These are phyloP conservation scores for Termitomyces sp. DNA, from an alignment of 768 basidiomycete species.

Conservation along the genomic window DNA sequence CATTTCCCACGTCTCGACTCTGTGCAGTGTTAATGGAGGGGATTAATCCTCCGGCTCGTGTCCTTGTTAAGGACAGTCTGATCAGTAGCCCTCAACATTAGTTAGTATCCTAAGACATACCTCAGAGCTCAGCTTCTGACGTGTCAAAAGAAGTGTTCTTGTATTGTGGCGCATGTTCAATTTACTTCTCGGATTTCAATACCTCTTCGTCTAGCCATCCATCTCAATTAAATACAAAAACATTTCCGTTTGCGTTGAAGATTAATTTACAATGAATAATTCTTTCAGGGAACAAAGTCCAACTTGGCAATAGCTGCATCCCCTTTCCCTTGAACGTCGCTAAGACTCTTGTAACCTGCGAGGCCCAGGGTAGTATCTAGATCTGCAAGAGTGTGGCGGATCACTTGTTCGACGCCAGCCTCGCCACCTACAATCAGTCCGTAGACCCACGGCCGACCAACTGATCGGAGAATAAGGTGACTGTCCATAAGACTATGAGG, in stretches of 20 bases:
- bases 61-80: not conserved
- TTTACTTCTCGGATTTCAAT: not conserved
- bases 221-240: not conserved
- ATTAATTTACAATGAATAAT: not conserved
- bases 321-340: conserved; percentile 62
- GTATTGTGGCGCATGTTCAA: not conserved
- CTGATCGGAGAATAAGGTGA: conserved; percentile 29
- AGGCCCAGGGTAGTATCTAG: conserved; percentile 64
- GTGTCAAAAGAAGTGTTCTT: too few species aligned
- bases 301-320: conserved; percentile 49
- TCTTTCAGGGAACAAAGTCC: conserved; percentile 26
- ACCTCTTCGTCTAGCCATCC: not conserved
- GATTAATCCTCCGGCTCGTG: not conserved
- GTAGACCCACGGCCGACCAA: conserved; percentile 76
- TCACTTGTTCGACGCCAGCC: conserved; percentile 72
- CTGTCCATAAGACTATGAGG: conserved; percentile 1
- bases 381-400: conserved; percentile 67
- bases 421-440: conserved; percentile 70
- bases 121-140: too few species aligned
- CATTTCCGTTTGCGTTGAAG: not conserved
- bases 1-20: not conserved
- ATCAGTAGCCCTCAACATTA: not conserved
- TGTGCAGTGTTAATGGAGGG: not conserved
- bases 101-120: not conserved
- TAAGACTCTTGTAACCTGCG: conserved; percentile 53